A percentile compares a stretch with the other conserved stretches of the same genome.
Evolutionary conservation across 1,284 basidiomycete genomes (phyloP).

Genomic region (Cryptococcus wingfieldii): DNA sequence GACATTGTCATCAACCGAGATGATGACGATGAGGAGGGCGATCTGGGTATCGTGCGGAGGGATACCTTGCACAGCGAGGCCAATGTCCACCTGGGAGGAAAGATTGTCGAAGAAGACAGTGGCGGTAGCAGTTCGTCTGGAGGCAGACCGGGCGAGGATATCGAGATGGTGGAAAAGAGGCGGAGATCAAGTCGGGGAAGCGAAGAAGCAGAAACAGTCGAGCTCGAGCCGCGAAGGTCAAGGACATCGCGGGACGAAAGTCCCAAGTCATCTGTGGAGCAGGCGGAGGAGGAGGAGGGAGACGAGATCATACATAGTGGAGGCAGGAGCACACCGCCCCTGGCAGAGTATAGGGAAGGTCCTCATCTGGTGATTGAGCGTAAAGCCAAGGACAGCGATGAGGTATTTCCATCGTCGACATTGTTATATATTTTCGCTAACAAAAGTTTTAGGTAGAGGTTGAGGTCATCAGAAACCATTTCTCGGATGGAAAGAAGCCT

Average conservation of each 20-base stretch:
- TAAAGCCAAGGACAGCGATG: constrained; percentile 57
- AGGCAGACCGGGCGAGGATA: constrained; percentile 25
- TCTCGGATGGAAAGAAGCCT: constrained; percentile 18
- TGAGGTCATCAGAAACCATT: constrained; percentile 57
- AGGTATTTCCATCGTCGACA: constrained; percentile 50
- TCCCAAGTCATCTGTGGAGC: not conserved
- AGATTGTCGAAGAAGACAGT: constrained; percentile 20
- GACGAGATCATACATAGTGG: constrained; percentile 10
- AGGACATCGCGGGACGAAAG: constrained; percentile 1
- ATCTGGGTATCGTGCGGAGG: constrained; percentile 27
- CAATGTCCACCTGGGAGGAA: constrained; percentile 15
- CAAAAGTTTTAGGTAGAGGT: constrained; percentile 56
- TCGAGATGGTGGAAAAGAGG: constrained; percentile 31
- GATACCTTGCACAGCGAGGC: constrained; percentile 14
- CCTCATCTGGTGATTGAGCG: constrained; percentile 63
- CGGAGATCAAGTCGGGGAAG: constrained; percentile 10
- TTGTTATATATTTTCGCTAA: not conserved
- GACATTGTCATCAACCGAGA: constrained; percentile 81
- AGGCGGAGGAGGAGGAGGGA: constrained; percentile 16
- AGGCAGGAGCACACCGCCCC: constrained; percentile 37
- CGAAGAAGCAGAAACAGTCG: not conserved
- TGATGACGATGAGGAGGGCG: constrained; percentile 47
- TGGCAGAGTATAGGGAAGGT: constrained; percentile 66
- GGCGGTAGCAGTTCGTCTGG: constrained; percentile 19
- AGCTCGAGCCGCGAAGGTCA: not conserved